Base-by-base conservation (phyloP, 257 asterid species). In the Capsicum baccatum region DNA sequence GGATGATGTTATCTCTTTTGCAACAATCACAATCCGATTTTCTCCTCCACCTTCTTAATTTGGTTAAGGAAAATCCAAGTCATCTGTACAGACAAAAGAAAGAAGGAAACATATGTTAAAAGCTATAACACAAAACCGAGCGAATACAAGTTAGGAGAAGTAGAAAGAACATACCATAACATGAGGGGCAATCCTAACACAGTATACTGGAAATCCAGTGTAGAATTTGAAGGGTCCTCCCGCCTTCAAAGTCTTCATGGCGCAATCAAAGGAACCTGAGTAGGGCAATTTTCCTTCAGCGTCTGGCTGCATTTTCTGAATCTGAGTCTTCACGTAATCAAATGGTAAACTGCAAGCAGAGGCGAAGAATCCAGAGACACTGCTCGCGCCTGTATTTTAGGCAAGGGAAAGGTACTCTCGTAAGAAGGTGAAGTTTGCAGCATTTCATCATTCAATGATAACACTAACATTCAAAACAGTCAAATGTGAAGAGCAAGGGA, bases 41-140 rank as follows among this genome's bases (percentile, higher is more conserved):
- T 35, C 85, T 89, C 90, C 93, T 97, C 87, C 9, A 87, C 37
- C 82, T 94, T 97, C 91, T 92, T 92, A 88, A 97, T 92, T 88
- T 95, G 98, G 92, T 92, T 92, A 79, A 97, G 91, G 95, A 90
- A 95, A 83, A 97, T 97, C 98, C 98, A 95, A 55, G 99, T 97
- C 98, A 95, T 92, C 98, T 95, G 98, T 91, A 84, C 19, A 11
- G 59, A 57, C 59, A 71, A 73, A 44, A 60, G 13, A 35, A 84
- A 6, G 55, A 54, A 50, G 21, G 9, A 6, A 35, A 15, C 12
- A 50, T 63, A 4, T 17, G 13, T 78, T 26, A 14, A 8, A 60
- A 47, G 26, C 15, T 9, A 26, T 26, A 10, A n/a, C 47, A 8
- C 9, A 14, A n/a, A 44, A 35, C 39, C 14, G 2, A 21, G 19